Conservation (phyloP, 2,329 filamentous ascomycete genomes). For the Cadophora luteo-olivacea region DNA sequence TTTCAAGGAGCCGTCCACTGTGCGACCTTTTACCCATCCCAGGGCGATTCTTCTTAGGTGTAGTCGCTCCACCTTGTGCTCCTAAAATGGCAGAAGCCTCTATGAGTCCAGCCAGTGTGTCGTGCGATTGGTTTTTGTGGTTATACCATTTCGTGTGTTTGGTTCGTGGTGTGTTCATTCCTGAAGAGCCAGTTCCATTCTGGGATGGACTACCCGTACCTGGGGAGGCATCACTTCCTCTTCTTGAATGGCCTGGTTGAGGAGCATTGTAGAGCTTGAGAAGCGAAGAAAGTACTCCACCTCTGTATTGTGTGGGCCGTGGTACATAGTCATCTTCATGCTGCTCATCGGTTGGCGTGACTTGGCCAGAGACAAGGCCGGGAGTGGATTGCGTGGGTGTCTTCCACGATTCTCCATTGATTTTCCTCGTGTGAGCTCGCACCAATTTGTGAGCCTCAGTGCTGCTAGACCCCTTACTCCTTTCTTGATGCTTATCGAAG, state of each 20-base stretch:
- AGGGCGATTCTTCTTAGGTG: constrained; percentile 37
- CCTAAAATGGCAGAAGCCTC: constrained; percentile 61
- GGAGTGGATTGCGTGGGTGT: constrained; percentile 28
- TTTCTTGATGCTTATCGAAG: constrained; percentile 26
- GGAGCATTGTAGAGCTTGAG: constrained; percentile 71
- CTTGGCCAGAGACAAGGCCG: constrained; percentile 50
- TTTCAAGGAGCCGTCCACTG: constrained; percentile 38
- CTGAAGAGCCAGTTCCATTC: constrained; percentile 46
- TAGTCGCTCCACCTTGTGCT: constrained; percentile 54
- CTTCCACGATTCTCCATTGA: constrained; percentile 31
- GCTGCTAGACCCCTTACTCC: constrained; percentile 35
- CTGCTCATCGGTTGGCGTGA: constrained; percentile 51
- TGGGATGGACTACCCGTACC: constrained; percentile 45
- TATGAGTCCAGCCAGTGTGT: constrained; percentile 57
- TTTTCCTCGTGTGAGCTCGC: constrained; percentile 47
- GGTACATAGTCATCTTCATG: constrained; percentile 69
- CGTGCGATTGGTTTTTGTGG: constrained; percentile 51
- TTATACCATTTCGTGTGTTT: constrained; percentile 46
- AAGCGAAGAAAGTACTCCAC: constrained; percentile 75
- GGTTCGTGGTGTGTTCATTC: constrained; percentile 44
- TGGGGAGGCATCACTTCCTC: constrained; percentile 42
- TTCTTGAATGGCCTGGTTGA: constrained; percentile 42
- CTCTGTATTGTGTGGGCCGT: constrained; percentile 70
- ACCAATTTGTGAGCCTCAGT: constrained; percentile 54
- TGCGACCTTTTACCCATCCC: constrained; percentile 39